phyloP scores from a whole-genome alignment of 495 filamentous ascomycete genomes.

The Daldinia vernicosa region DNA sequence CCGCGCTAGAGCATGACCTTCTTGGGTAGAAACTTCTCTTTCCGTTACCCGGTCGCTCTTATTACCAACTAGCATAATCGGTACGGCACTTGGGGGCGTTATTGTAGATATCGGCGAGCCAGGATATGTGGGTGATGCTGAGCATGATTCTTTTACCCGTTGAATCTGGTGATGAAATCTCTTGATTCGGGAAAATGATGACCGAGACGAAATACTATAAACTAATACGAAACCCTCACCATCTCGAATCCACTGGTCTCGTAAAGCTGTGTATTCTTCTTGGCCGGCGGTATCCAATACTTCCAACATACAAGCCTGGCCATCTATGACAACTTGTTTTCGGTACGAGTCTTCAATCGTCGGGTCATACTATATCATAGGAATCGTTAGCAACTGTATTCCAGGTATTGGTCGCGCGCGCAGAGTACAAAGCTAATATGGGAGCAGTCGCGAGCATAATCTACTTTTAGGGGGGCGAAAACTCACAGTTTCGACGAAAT shows the following conservation, averaged over 20 bases:
- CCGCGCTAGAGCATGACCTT: slow-evolving; percentile 89
- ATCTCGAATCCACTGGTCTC: slow-evolving; percentile 98
- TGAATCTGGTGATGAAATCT: slow-evolving; percentile 97
- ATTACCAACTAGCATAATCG: slow-evolving; percentile 98
- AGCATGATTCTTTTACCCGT: slow-evolving; percentile 92
- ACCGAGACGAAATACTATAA: slow-evolving; percentile 96
- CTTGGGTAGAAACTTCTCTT: slow-evolving; percentile 94
- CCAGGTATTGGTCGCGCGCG: slow-evolving; percentile 6
- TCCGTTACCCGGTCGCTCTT: slow-evolving; percentile 97
- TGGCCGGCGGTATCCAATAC: slow-evolving; percentile 99
- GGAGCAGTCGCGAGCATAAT: not conserved
- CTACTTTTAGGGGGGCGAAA: not conserved
- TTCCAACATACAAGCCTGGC: slow-evolving; percentile 97
- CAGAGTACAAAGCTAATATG: not conserved
- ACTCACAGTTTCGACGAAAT: slow-evolving; percentile 67
- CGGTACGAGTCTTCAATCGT: slow-evolving; percentile 98
- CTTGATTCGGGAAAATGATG: slow-evolving; percentile 93
- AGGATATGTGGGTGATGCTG: slow-evolving; percentile 76
- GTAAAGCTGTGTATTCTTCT: slow-evolving; percentile 96
- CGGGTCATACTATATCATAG: slow-evolving; percentile 75
- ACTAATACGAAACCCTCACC: slow-evolving; percentile 97
- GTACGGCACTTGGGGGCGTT: slow-evolving; percentile 71
- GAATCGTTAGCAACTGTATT: slow-evolving; percentile 39
- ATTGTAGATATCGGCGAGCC: slow-evolving; percentile 65
- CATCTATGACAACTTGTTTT: slow-evolving; percentile 98